These are phyloP conservation scores for Suillus placidus DNA, from an alignment of 768 basidiomycete species.

Conservation along the genomic window DNA sequence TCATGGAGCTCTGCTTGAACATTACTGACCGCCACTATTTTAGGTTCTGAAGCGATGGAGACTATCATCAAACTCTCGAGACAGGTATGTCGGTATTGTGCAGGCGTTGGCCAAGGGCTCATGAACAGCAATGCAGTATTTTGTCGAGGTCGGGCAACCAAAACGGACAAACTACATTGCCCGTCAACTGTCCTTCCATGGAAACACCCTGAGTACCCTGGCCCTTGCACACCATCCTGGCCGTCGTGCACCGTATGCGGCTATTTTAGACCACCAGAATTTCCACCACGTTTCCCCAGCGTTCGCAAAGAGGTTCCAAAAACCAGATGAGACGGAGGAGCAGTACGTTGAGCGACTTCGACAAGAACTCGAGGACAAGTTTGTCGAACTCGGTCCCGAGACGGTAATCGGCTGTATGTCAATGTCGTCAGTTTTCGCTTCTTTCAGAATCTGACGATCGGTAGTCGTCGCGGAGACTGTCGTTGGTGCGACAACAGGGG, in stretches of 20 bases:
- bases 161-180: constrained; percentile 80
- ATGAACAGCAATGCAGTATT: constrained; percentile 53
- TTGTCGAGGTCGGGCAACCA: constrained; percentile 65
- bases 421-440: constrained; percentile 3
- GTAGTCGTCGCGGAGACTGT: constrained; percentile 85
- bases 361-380: constrained; percentile 84
- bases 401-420: constrained; percentile 80
- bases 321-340: constrained; percentile 68
- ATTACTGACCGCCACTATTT: background rate
- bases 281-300: constrained; percentile 91
- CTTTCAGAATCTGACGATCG: constrained; percentile 3
- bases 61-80: constrained; percentile 79
- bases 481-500: constrained; percentile 83
- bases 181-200: constrained; percentile 80
- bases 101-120: background rate
- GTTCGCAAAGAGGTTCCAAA: constrained; percentile 79
- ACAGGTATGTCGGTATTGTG: constrained; percentile 50
- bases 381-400: constrained; percentile 77
- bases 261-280: constrained; percentile 60
- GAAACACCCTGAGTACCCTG: constrained; percentile 76
- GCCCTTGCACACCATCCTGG: constrained; percentile 67
- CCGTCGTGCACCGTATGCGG: constrained; percentile 70
- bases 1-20: background rate
- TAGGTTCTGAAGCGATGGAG: constrained; percentile 91
- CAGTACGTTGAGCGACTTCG: constrained; percentile 78